phyloP scores from a whole-genome alignment of 164 flowering plant species.

The Amborella trichopoda region DNA sequence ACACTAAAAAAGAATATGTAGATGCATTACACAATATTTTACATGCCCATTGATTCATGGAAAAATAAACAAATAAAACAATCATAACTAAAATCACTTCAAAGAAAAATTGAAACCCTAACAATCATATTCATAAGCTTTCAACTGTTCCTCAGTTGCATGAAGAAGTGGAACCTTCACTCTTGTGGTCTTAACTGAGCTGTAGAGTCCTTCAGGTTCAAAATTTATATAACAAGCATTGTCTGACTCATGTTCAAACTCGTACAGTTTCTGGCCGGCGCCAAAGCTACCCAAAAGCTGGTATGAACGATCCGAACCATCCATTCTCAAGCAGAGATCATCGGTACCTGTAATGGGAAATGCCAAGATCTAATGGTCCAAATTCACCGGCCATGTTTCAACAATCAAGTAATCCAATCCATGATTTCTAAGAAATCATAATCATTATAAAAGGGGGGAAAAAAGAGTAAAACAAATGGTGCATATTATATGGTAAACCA shows the following conservation, averaged over 20 bases:
- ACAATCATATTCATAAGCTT: slow-evolving; percentile 17
- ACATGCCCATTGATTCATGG: too few relatives aligned
- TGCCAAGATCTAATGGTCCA: too few relatives aligned
- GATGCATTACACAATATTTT: too few relatives aligned
- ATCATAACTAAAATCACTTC: too few relatives aligned
- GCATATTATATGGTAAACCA: too few relatives aligned
- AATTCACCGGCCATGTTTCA: too few relatives aligned
- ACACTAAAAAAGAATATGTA: too few relatives aligned
- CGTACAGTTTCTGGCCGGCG: slow-evolving; percentile 54
- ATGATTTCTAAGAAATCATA: too few relatives aligned
- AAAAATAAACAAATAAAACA: too few relatives aligned
- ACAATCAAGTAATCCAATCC: too few relatives aligned
- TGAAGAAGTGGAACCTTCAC: slow-evolving; percentile 59
- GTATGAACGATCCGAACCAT: slow-evolving; percentile 74
- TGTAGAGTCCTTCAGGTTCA: slow-evolving; percentile 21
- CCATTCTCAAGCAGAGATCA: slow-evolving; percentile 69
- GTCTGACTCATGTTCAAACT: slow-evolving; percentile 22
- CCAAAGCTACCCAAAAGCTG: slow-evolving; percentile 77
- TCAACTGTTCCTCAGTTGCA: slow-evolving; percentile 45
- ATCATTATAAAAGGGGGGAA: too few relatives aligned
- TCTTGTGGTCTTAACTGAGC: slow-evolving; percentile 14
- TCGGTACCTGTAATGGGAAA: slow-evolving; percentile 58
- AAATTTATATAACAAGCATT: slow-evolving; percentile 36
- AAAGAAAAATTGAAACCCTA: neutral
- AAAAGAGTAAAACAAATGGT: too few relatives aligned